Evolutionary conservation across 108 stramenopile species (phyloP).

Genomic region (Thalassiosira profunda): DNA sequence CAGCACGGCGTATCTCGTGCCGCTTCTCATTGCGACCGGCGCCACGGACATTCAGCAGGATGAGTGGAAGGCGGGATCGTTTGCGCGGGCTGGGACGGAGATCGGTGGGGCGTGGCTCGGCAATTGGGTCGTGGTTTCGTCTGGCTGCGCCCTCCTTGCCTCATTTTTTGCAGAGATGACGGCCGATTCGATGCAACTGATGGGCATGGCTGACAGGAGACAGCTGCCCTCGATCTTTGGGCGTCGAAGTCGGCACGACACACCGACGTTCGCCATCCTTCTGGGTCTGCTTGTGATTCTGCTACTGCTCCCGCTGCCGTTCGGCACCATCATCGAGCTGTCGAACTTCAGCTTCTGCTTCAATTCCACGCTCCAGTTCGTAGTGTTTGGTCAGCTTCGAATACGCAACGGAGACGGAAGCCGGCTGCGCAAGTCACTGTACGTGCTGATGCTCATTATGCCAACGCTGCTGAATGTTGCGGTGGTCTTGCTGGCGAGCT

Average conservation of each 20-base stretch:
- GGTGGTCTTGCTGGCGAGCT: slow-evolving; percentile 34
- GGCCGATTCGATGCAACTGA: slow-evolving; percentile 68
- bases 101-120: slow-evolving; percentile 70
- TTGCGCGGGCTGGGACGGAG: slow-evolving; percentile 57
- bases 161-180: slow-evolving; percentile 74
- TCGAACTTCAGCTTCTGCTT: slow-evolving; percentile 38
- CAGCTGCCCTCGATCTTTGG: slow-evolving; percentile 52
- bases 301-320: slow-evolving; percentile 26
- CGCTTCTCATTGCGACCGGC: slow-evolving; percentile 51
- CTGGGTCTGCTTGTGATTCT: slow-evolving; percentile 21
- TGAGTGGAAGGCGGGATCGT: slow-evolving; percentile 65
- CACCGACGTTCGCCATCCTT: slow-evolving; percentile 41
- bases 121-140: slow-evolving; percentile 63
- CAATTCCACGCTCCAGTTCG: slow-evolving; percentile 25
- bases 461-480: slow-evolving; percentile 27
- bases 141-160: slow-evolving; percentile 57
- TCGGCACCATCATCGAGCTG: slow-evolving; percentile 30
- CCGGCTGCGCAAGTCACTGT: slow-evolving; percentile 15
- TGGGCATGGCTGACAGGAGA: slow-evolving; percentile 75
- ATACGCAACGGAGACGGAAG: slow-evolving; percentile 18
- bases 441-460: slow-evolving; percentile 9
- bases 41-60: slow-evolving; percentile 51
- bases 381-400: slow-evolving; percentile 26
- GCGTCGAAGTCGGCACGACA: slow-evolving; percentile 20
- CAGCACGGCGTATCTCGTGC: slow-evolving; percentile 53